Conservation (phyloP, 1,284 basidiomycete genomes). For the Agaricales sp. region DNA sequence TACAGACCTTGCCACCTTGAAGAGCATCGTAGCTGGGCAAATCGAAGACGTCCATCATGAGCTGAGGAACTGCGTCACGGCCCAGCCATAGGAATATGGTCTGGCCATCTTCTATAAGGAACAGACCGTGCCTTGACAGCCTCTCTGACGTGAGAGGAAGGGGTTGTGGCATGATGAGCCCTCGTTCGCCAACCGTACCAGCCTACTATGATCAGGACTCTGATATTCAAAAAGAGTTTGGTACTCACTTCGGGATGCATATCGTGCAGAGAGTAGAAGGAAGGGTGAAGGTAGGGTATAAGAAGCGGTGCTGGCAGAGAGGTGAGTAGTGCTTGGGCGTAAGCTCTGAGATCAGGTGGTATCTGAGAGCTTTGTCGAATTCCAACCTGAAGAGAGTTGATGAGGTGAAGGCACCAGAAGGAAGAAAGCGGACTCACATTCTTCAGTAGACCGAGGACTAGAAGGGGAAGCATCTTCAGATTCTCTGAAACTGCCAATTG, state of each 20-base stretch:
- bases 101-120: conserved; percentile 95
- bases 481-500: conserved; percentile 90
- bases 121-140: conserved; percentile 91
- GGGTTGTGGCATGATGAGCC: conserved; percentile 74
- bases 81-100: conserved; percentile 98
- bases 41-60: conserved; percentile 92
- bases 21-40: conserved; percentile 82
- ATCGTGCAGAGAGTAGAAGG: conserved; percentile 94
- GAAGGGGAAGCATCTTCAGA: conserved; percentile 86
- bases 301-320: conserved; percentile 87
- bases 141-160: conserved; percentile 90
- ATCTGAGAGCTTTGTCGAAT: conserved; percentile 94
- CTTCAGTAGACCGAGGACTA: conserved; percentile 87
- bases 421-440: conserved; percentile 53
- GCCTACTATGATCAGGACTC: conserved; percentile 33
- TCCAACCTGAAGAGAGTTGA: conserved; percentile 55
- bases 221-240: background rate
- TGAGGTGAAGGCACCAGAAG: conserved; percentile 6
- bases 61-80: conserved; percentile 90
- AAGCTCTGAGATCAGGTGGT: conserved; percentile 91
- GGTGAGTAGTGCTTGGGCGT: conserved; percentile 88
- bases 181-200: conserved; percentile 74
- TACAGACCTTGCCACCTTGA: conserved; percentile 78
- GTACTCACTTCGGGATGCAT: conserved; percentile 80
- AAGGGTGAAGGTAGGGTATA: conserved; percentile 90